These are phyloP conservation scores for Scheffersomyces illinoinensis DNA, from an alignment of 1,139 yeast species.

Conservation along the genomic window DNA sequence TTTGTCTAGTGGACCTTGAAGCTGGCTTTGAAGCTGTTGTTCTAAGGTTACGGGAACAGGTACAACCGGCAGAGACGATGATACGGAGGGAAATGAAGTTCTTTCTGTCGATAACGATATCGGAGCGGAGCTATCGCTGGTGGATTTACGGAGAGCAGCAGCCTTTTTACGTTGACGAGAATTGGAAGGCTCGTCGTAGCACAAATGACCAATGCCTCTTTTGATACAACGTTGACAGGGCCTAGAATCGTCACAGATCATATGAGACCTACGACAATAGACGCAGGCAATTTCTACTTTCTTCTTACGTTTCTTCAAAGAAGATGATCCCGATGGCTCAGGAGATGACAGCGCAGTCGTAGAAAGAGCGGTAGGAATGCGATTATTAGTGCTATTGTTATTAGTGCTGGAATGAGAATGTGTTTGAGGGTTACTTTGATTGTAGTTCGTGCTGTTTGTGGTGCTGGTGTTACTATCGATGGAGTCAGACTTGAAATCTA, in stretches of 20 bases:
- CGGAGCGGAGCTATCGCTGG: conserved; percentile 2
- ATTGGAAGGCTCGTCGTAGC: conserved; percentile 74
- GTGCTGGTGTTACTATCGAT: background rate
- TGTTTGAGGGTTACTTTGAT: background rate
- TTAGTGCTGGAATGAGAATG: background rate
- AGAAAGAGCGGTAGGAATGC: background rate
- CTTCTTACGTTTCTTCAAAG: conserved; percentile 38
- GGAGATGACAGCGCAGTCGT: background rate
- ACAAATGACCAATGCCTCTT: conserved; percentile 84
- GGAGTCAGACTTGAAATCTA: background rate
- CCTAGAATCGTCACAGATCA: conserved; percentile 85
- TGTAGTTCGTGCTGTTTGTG: background rate
- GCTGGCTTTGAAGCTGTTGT: background rate
- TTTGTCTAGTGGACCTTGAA: background rate
- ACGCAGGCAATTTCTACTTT: conserved; percentile 78
- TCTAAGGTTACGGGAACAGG: background rate
- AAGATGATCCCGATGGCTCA: background rate
- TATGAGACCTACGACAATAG: conserved; percentile 89
- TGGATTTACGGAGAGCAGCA: conserved; percentile 22
- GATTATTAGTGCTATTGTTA: background rate
- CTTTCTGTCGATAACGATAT: conserved; percentile 1
- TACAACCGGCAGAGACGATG: background rate
- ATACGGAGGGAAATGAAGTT: conserved; percentile 1
- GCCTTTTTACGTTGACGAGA: conserved; percentile 44
- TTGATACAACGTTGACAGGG: conserved; percentile 90